A percentile compares a stretch with the other conserved stretches of the same genome.
Conservation (phyloP, 1,284 basidiomycete genomes). For the Cutaneotrichosporon dermatis region DNA sequence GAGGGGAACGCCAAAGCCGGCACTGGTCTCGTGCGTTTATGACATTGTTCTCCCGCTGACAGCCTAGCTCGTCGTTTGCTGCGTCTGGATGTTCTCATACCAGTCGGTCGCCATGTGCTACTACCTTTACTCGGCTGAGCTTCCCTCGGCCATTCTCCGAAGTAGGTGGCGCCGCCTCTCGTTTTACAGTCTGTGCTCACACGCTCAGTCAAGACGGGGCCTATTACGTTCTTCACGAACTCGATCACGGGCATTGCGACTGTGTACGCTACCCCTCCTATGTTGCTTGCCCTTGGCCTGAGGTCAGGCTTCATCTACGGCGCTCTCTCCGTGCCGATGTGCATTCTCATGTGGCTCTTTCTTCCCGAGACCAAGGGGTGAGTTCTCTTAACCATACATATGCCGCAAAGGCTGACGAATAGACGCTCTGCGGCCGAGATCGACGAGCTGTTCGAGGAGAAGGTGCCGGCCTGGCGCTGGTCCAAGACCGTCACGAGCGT, state of each 20-base stretch:
- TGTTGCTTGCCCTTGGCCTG: constrained; percentile 21
- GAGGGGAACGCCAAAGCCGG: constrained; percentile 17
- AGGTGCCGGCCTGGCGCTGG: constrained; percentile 44
- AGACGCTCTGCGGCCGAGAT: constrained; percentile 29
- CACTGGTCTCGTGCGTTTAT: neutral
- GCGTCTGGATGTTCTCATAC: constrained; percentile 24
- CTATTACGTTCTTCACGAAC: constrained; percentile 20
- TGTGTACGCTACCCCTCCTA: constrained; percentile 26
- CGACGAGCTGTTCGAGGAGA: constrained; percentile 44
- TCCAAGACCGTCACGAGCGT: constrained; percentile 28
- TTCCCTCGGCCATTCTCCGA: constrained; percentile 24
- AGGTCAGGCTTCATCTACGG: constrained; percentile 25
- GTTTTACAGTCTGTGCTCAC: neutral
- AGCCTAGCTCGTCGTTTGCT: constrained; percentile 20
- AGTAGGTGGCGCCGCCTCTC: constrained; percentile 8
- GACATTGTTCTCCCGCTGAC: neutral
- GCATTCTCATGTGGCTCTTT: constrained; percentile 25
- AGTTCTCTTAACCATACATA: neutral
- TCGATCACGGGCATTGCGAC: constrained; percentile 23
- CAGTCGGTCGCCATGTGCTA: constrained; percentile 19
- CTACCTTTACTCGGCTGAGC: constrained; percentile 26
- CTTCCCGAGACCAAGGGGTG: constrained; percentile 32
- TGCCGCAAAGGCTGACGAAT: neutral
- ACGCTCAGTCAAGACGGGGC: constrained; percentile 22
- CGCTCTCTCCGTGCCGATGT: constrained; percentile 21